These are phyloP conservation scores for Lactarius hatsudake DNA, from an alignment of 768 basidiomycete species.

Conservation along the genomic window DNA sequence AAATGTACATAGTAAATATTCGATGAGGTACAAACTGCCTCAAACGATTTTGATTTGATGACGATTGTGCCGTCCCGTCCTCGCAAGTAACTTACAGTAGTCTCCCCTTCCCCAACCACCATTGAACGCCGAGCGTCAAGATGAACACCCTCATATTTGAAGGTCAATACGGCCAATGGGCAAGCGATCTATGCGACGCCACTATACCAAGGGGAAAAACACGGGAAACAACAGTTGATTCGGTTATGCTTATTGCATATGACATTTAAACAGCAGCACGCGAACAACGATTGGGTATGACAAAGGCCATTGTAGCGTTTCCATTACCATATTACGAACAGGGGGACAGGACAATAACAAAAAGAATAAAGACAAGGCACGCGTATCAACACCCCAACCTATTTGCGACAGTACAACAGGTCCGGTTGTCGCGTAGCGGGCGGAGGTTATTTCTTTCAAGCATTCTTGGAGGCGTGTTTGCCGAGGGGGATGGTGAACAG, in stretches of 20 bases:
- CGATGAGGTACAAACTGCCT: too few species aligned
- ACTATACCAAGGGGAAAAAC: too few species aligned
- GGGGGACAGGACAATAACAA: not conserved
- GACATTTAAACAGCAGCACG: not conserved
- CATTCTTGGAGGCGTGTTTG: not conserved
- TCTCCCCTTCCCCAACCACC: too few species aligned
- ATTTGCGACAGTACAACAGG: not conserved
- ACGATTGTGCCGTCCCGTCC: too few species aligned
- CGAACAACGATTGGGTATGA: not conserved
- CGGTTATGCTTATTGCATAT: not conserved
- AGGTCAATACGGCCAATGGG: too few species aligned
- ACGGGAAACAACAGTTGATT: not conserved
- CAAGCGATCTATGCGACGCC: too few species aligned
- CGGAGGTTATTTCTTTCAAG: not conserved
- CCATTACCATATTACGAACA: not conserved
- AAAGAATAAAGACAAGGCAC: not conserved
- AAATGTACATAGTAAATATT: too few species aligned
- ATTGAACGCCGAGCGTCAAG: too few species aligned
- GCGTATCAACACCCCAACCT: not conserved
- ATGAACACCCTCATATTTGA: too few species aligned
- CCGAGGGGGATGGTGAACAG: constrained; percentile 43
- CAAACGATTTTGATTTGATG: too few species aligned
- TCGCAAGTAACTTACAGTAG: too few species aligned
- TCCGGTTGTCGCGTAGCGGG: not conserved
- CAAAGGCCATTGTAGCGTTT: not conserved